Evolutionary conservation across 139 green algal genomes (phyloP).

Genomic region (Mesotaenium endlicherianum): DNA sequence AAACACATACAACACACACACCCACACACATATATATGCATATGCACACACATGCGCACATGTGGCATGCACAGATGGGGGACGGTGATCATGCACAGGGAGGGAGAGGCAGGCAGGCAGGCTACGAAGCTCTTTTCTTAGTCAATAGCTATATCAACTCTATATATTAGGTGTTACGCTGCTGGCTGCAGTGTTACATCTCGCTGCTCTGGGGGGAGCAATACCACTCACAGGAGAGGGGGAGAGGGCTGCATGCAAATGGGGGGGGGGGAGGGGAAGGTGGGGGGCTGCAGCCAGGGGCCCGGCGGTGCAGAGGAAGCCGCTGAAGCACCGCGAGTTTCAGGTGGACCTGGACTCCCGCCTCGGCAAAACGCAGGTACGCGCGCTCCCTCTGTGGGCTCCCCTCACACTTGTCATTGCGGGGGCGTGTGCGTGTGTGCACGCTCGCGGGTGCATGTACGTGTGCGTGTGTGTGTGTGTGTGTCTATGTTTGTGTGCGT

Average conservation of each 20-base stretch:
- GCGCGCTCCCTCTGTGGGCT: too few relatives aligned
- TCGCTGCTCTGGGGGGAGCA: not conserved
- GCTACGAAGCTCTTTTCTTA: too few relatives aligned
- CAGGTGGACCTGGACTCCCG: conserved; percentile 31
- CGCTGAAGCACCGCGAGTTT: conserved; percentile 42
- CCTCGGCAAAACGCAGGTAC: conserved; percentile 44
- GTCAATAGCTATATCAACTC: not conserved
- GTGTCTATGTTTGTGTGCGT: too few relatives aligned
- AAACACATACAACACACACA: too few relatives aligned
- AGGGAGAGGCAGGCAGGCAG: not conserved
- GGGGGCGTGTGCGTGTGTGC: too few relatives aligned
- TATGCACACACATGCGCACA: too few relatives aligned
- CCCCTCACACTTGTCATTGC: too few relatives aligned
- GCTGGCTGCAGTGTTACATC: not conserved
- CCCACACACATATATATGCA: too few relatives aligned
- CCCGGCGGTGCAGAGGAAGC: conserved; percentile 34
- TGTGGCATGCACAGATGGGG: conserved; percentile 8
- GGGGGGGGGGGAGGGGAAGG: not conserved
- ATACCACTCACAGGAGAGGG: too few relatives aligned
- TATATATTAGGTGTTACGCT: not conserved
- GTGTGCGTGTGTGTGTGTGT: too few relatives aligned
- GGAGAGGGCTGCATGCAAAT: not conserved
- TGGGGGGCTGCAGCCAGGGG: not conserved
- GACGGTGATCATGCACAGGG: not conserved
- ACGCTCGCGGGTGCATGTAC: too few relatives aligned